Evolutionary conservation across 1,139 yeast genomes (phyloP).

Genomic region (Blastobotrys illinoisensis): DNA sequence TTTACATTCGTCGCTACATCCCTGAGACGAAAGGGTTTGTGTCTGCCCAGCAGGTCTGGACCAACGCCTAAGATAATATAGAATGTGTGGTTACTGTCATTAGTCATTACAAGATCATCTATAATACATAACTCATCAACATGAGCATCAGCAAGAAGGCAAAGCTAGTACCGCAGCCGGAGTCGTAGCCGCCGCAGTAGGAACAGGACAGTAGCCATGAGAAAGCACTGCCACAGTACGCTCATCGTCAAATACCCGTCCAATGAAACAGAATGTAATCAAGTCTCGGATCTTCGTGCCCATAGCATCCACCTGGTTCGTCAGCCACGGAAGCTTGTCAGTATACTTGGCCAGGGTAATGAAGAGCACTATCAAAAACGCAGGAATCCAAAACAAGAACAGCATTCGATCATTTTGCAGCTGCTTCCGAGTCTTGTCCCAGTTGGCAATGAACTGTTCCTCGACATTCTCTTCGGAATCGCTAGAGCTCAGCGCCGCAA

Average conservation of each 20-base stretch:
- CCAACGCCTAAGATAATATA: background rate
- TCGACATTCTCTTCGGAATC: slow-evolving; percentile 11
- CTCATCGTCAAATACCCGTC: background rate
- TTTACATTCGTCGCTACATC: slow-evolving; percentile 32
- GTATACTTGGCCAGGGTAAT: slow-evolving; percentile 11
- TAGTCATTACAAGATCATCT: background rate
- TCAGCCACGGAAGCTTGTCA: background rate
- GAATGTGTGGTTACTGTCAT: background rate
- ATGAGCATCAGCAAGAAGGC: background rate
- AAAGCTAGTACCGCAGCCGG: background rate
- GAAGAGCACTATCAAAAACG: slow-evolving; percentile 26
- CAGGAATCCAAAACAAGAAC: slow-evolving; percentile 62
- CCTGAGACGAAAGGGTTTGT: slow-evolving; percentile 81
- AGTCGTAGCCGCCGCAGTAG: background rate
- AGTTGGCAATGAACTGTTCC: slow-evolving; percentile 23
- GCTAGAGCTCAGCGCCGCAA: background rate
- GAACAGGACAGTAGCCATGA: background rate
- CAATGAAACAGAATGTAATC: background rate
- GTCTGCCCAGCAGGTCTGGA: slow-evolving; percentile 41
- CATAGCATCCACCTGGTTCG: background rate
- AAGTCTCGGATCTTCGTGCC: background rate
- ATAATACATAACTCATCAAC: background rate
- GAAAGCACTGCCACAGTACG: background rate
- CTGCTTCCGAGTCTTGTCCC: slow-evolving; percentile 36
- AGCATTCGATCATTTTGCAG: slow-evolving; percentile 79